Percentiles rank a stretch among this genome's conserved stretches.
These are phyloP conservation scores for Cenchrus americanus DNA, from an alignment of 176 grass and related monocot species.

Conservation along the genomic window DNA sequence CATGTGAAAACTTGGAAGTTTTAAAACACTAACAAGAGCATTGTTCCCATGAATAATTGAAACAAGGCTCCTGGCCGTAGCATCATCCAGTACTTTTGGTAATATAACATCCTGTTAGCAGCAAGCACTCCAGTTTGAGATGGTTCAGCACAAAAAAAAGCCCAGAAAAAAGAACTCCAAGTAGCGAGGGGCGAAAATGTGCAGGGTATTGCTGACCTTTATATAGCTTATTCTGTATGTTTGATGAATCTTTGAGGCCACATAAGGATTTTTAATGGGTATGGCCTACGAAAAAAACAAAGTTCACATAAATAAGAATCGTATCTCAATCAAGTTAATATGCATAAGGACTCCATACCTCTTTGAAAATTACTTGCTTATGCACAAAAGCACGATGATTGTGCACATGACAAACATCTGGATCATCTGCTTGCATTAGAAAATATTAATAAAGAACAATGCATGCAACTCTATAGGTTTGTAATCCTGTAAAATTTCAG, in stretches of 20 bases:
- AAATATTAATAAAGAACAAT: slow-evolving; percentile 29
- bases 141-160: slow-evolving; percentile 34
- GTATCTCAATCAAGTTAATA: slow-evolving; percentile 34
- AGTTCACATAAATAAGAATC: slow-evolving; percentile 41
- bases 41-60: slow-evolving; percentile 69
- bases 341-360: slow-evolving; percentile 58
- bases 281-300: slow-evolving; percentile 62
- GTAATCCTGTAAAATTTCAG: slow-evolving; percentile 15
- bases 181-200: neutral
- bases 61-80: slow-evolving; percentile 63
- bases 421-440: slow-evolving; percentile 65
- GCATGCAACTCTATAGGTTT: slow-evolving; percentile 13
- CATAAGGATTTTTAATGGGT: slow-evolving; percentile 69
- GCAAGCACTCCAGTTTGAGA: slow-evolving; percentile 38
- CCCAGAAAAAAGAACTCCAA: slow-evolving; percentile 25
- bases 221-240: slow-evolving; percentile 85
- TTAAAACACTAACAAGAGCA: slow-evolving; percentile 62
- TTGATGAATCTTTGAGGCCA: slow-evolving; percentile 83
- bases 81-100: slow-evolving; percentile 65
- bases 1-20: slow-evolving; percentile 33
- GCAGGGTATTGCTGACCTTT: slow-evolving; percentile 57
- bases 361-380: slow-evolving; percentile 70
- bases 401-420: slow-evolving; percentile 62
- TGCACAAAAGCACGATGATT: slow-evolving; percentile 74
- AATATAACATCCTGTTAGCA: slow-evolving; percentile 88